These are phyloP conservation scores for Penicillium sp. DNA, from an alignment of 2,329 filamentous ascomycete species.

Conservation along the genomic window DNA sequence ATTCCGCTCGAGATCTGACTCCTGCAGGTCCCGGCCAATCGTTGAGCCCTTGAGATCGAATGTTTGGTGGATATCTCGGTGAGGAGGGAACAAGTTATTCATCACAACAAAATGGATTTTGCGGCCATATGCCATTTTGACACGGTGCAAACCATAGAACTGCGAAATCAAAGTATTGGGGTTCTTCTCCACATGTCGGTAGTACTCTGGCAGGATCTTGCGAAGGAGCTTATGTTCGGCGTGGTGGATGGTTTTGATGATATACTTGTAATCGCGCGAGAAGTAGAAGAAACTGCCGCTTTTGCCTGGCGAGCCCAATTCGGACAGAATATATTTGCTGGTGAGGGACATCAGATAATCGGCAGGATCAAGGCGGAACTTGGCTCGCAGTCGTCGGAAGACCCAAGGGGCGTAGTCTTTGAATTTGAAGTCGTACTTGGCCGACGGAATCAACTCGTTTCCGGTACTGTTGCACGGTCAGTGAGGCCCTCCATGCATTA, in stretches of 20 bases:
- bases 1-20: constrained; percentile 84
- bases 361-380: constrained; percentile 89
- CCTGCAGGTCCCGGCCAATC: constrained; percentile 84
- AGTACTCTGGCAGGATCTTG: constrained; percentile 75
- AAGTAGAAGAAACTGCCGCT: constrained; percentile 99
- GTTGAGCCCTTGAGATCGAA: constrained; percentile 98
- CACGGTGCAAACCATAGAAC: constrained; percentile 94
- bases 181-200: constrained; percentile 86
- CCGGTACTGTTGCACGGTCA: constrained; percentile 66
- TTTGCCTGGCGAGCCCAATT: constrained; percentile 94
- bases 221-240: constrained; percentile 63
- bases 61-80: constrained; percentile 94
- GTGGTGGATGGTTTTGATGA: constrained; percentile 99
- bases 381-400: constrained; percentile 83
- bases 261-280: constrained; percentile 98
- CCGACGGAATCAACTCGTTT: constrained; percentile 94
- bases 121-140: constrained; percentile 96
- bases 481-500: constrained; percentile 13
- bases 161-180: constrained; percentile 96
- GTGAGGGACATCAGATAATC: constrained; percentile 98
- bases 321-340: constrained; percentile 97
- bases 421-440: constrained; percentile 99
- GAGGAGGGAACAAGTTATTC: constrained; percentile 98
- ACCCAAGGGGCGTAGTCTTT: constrained; percentile 99
- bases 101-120: constrained; percentile 99